Conservation (phyloP, 768 basidiomycete species). For the Lyophyllum semitale region DNA sequence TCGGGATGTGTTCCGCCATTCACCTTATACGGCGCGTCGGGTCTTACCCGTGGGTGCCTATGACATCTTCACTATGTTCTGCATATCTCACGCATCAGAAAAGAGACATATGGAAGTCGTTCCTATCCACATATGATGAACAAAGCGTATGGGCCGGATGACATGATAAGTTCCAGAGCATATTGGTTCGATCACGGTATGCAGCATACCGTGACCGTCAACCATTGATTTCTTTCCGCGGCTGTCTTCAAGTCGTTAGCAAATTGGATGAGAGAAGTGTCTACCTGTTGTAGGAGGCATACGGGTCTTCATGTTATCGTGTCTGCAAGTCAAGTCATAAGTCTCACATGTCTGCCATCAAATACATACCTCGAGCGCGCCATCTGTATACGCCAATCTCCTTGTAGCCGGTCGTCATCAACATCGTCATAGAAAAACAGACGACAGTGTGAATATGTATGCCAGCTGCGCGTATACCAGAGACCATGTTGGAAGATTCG, state of each 20-base stretch:
- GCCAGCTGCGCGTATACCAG: too few relatives aligned
- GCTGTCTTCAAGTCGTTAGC: not conserved
- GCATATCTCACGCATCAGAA: slow-evolving; percentile 1
- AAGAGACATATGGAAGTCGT: not conserved
- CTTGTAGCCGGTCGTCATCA: not conserved
- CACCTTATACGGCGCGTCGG: slow-evolving; percentile 5
- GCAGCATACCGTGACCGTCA: too few relatives aligned
- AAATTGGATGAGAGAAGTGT: not conserved
- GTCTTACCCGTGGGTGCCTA: slow-evolving; percentile 6
- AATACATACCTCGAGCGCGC: not conserved
- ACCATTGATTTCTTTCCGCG: not conserved
- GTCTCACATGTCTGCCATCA: not conserved
- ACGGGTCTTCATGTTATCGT: too few relatives aligned
- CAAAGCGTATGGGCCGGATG: not conserved
- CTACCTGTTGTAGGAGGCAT: not conserved
- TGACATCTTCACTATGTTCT: too few relatives aligned
- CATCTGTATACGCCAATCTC: not conserved
- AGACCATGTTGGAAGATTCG: too few relatives aligned
- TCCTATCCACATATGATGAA: not conserved
- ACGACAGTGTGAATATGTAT: too few relatives aligned
- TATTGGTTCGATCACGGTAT: too few relatives aligned
- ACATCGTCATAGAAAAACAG: not conserved
- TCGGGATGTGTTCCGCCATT: not conserved
- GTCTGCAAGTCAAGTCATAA: not conserved
- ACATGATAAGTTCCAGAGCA: not conserved